Conservation (phyloP, 331 rosid genomes). For the Rhamnella rubrinervis region DNA sequence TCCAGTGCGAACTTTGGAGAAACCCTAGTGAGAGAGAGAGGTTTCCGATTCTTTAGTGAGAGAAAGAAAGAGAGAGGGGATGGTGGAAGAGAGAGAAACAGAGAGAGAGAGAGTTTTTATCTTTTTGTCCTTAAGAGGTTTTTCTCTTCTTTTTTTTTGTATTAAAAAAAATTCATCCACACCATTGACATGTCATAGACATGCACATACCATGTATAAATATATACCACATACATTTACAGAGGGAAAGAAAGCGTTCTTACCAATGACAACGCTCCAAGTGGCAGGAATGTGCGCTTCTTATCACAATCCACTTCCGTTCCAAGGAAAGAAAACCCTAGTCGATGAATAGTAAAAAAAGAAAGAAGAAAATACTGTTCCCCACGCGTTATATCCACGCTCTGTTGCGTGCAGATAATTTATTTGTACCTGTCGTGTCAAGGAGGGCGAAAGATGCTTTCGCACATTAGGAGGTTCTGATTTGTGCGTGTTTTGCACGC, state of each 20-base stretch:
- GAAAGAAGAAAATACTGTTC: conserved; percentile 13
- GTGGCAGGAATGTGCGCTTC: conserved; percentile 54
- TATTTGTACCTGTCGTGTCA: conserved; percentile 65
- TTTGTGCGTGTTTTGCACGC: conserved; percentile 49
- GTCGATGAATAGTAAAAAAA: conserved; percentile 19
- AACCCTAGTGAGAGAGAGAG: conserved; percentile 80
- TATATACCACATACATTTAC: not conserved
- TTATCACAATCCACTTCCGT: conserved; percentile 48
- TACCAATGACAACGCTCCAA: conserved; percentile 18
- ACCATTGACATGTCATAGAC: conserved; percentile 31
- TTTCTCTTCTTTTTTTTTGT: conserved; percentile 15
- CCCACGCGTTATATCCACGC: conserved; percentile 55
- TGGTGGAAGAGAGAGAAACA: conserved; percentile 17
- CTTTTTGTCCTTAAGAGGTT: conserved; percentile 34
- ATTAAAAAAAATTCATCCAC: conserved; percentile 33
- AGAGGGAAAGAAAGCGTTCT: conserved; percentile 6
- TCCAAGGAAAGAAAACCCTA: conserved; percentile 65
- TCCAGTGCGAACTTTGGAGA: conserved; percentile 57
- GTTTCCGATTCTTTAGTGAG: conserved; percentile 56
- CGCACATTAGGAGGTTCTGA: conserved; percentile 45
- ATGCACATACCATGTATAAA: conserved; percentile 18
- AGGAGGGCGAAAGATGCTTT: conserved; percentile 54
- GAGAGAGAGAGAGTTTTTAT: conserved; percentile 38
- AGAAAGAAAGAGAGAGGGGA: conserved; percentile 30
- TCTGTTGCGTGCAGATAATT: conserved; percentile 16